Percentiles rank a stretch among this genome's conserved stretches.
phyloP scores from a whole-genome alignment of 83 land plant species.

The Diphasiastrum complanatum region DNA sequence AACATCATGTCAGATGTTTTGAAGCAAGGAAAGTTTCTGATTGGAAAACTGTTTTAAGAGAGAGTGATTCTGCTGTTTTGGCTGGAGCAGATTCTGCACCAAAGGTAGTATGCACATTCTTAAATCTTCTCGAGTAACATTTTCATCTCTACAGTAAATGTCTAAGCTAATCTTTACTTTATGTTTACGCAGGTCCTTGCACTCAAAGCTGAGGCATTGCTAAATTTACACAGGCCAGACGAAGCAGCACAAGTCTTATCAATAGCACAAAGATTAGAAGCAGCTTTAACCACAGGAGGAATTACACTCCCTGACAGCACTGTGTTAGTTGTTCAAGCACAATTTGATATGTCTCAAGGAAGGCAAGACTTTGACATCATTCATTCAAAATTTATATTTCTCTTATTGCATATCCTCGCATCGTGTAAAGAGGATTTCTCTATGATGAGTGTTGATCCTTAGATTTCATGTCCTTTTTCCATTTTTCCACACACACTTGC shows the following conservation, averaged over 20 bases:
- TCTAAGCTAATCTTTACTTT: too few species aligned
- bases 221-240: neutral
- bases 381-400: too few species aligned
- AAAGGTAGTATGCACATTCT: neutral
- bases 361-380: too few species aligned
- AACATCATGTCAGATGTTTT: neutral
- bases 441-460: too few species aligned
- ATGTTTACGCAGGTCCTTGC: slow-evolving; percentile 8
- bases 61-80: slow-evolving; percentile 12
- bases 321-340: slow-evolving; percentile 3
- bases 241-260: slow-evolving; percentile 5
- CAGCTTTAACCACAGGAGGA: too few species aligned
- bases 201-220: slow-evolving; percentile 8
- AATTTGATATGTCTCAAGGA: slow-evolving; percentile 8
- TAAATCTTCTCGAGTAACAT: too few species aligned
- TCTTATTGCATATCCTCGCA: too few species aligned
- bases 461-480: too few species aligned
- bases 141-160: neutral
- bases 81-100: slow-evolving; percentile 9
- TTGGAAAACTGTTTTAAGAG: slow-evolving; percentile 5
- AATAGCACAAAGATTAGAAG: neutral
- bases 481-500: too few species aligned
- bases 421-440: too few species aligned
- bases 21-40: slow-evolving; percentile 3
- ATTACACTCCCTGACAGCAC: neutral